Conservation (phyloP, 331 rosid species). For the Stylosanthes scabra region DNA sequence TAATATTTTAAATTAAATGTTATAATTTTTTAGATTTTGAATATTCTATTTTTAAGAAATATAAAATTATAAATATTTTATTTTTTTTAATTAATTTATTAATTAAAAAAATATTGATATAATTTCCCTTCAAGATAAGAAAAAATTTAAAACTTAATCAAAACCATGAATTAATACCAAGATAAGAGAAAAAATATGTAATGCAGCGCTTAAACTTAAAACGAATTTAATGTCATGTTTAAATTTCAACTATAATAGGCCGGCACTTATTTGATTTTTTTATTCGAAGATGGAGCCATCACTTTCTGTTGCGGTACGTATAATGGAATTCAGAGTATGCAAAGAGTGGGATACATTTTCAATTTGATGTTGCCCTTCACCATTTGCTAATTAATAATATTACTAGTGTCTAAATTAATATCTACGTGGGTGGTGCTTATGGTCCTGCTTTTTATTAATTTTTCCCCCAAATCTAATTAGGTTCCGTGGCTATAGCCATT, state of each 20-base stretch:
- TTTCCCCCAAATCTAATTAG: no score
- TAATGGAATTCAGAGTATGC: background rate
- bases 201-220: background rate
- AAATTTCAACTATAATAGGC: slow-evolving; percentile 3
- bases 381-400: background rate
- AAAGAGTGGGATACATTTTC: slow-evolving; percentile 3
- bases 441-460: slow-evolving; percentile 1
- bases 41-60: no score
- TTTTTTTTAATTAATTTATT: no score
- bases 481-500: slow-evolving; percentile 9
- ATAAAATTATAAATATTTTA: no score
- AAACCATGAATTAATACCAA: background rate
- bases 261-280: background rate
- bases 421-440: slow-evolving; percentile 12
- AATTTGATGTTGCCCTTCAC: background rate
- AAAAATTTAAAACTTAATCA: background rate
- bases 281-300: background rate
- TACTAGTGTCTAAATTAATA: no score
- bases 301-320: background rate
- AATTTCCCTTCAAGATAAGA: background rate
- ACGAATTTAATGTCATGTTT: background rate
- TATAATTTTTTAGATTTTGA: no score
- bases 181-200: background rate
- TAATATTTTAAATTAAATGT: no score
- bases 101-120: no score